Conservation (phyloP, 495 filamentous ascomycete species). For the Xylaria telfairii region DNA sequence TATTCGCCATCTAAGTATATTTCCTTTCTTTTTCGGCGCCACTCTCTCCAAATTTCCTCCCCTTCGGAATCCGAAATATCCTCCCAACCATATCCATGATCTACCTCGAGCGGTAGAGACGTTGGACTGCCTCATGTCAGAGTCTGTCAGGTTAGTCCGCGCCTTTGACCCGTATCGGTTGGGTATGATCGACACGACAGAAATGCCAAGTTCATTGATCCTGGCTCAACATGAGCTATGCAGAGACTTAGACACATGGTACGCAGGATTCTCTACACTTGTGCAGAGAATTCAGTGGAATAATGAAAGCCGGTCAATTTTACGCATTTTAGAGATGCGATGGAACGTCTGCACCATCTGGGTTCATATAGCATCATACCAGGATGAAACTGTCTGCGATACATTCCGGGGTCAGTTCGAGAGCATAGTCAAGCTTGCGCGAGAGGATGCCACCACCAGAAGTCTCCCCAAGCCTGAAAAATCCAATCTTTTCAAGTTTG, state of each 20-base stretch:
- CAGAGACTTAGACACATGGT: slow-evolving; percentile 4
- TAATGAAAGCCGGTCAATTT: not conserved
- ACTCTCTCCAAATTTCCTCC: slow-evolving; percentile 35
- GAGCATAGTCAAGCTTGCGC: slow-evolving; percentile 20
- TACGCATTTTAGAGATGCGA: slow-evolving; percentile 3
- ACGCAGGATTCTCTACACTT: not conserved
- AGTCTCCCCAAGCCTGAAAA: slow-evolving; percentile 23
- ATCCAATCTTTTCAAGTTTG: slow-evolving; percentile 48
- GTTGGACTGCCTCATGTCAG: slow-evolving; percentile 29
- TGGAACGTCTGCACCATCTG: slow-evolving; percentile 20
- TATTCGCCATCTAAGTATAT: slow-evolving; percentile 32
- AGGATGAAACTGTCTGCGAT: slow-evolving; percentile 6
- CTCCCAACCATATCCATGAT: slow-evolving; percentile 11
- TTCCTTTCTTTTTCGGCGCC: slow-evolving; percentile 37
- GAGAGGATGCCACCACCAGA: slow-evolving; percentile 22
- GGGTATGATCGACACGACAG: slow-evolving; percentile 15
- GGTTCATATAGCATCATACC: slow-evolving; percentile 5
- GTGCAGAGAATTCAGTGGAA: not conserved
- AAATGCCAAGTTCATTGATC: not conserved
- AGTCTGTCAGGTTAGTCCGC: slow-evolving; percentile 37
- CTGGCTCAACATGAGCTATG: not conserved
- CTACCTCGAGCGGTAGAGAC: not conserved
- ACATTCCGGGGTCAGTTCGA: slow-evolving; percentile 4
- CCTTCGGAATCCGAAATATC: slow-evolving; percentile 11
- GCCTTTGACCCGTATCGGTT: slow-evolving; percentile 33